Percentiles rank a stretch among this genome's conserved stretches.
Evolutionary conservation across 768 basidiomycete species (phyloP).

Genomic region (Tylopilus intermedius): DNA sequence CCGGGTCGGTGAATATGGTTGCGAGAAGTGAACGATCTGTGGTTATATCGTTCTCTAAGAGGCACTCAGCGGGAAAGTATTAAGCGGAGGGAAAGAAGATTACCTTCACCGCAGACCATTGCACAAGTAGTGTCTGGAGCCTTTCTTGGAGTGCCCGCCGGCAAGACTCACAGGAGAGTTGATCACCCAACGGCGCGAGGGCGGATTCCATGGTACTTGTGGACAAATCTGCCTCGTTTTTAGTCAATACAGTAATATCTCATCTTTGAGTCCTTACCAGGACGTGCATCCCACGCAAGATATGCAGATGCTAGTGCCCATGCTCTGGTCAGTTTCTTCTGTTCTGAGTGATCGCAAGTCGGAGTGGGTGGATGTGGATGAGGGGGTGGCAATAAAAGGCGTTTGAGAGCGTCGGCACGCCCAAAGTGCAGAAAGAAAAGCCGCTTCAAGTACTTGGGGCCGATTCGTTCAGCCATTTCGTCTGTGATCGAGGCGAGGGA

Average conservation of each 20-base stretch:
- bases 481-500: slow-evolving; percentile 66
- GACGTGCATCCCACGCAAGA: slow-evolving; percentile 78
- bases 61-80: slow-evolving; percentile 6
- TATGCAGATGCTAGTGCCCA: slow-evolving; percentile 83
- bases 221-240: slow-evolving; percentile 54
- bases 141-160: slow-evolving; percentile 57
- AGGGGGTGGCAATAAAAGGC: slow-evolving; percentile 69
- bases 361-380: slow-evolving; percentile 68
- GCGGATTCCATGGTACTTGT: slow-evolving; percentile 68
- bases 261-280: slow-evolving; percentile 45
- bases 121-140: slow-evolving; percentile 60
- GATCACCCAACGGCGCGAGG: slow-evolving; percentile 62
- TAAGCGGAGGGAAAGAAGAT: neutral
- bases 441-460: slow-evolving; percentile 72
- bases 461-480: slow-evolving; percentile 63
- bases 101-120: slow-evolving; percentile 81
- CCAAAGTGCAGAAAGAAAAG: slow-evolving; percentile 83
- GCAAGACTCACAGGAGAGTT: slow-evolving; percentile 67
- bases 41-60: slow-evolving; percentile 53
- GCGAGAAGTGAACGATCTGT: neutral
- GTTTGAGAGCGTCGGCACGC: slow-evolving; percentile 75
- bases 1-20: neutral
- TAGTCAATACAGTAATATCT: slow-evolving; percentile 1
- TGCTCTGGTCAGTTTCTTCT: slow-evolving; percentile 73
- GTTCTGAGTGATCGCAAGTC: slow-evolving; percentile 65